Conservation (phyloP, 169 alveolate genomes). For the Theileria orientalis region DNA sequence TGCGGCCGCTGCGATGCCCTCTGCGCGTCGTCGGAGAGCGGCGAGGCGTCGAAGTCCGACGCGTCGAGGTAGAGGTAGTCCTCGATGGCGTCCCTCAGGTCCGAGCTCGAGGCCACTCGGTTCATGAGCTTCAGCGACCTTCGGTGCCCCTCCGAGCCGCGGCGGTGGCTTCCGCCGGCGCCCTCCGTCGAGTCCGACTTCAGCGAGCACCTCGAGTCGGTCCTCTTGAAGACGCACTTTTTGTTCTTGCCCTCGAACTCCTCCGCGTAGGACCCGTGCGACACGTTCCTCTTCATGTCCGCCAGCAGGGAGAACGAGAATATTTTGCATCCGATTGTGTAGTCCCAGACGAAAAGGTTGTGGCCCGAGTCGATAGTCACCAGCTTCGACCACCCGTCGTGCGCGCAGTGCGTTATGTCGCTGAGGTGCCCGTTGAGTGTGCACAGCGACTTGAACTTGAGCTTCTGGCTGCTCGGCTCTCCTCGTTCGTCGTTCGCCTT, state of each 20-base stretch:
- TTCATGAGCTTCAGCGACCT: not conserved
- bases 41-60: not conserved
- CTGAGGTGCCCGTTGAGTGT: conserved; percentile 46
- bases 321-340: conserved; percentile 41
- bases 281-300: not conserved
- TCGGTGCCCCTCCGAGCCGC: not conserved
- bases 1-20: not conserved
- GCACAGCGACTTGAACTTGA: conserved; percentile 7
- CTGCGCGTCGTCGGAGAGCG: not conserved
- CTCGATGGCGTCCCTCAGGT: conserved; percentile 3
- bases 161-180: not conserved
- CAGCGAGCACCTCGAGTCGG: not conserved
- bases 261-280: not conserved
- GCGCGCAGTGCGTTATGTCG: conserved; percentile 31
- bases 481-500: not conserved
- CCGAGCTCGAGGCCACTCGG: not conserved
- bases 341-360: conserved; percentile 49
- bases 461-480: not conserved
- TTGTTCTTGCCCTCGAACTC: not conserved
- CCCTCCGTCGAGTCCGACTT: not conserved
- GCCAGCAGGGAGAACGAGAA: conserved; percentile 24
- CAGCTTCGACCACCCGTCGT: conserved; percentile 59
- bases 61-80: not conserved
- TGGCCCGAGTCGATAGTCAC: conserved; percentile 27
- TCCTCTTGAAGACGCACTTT: not conserved